Conservation (phyloP, 1,139 yeast species). For the Suhomyces yuchorum region DNA sequence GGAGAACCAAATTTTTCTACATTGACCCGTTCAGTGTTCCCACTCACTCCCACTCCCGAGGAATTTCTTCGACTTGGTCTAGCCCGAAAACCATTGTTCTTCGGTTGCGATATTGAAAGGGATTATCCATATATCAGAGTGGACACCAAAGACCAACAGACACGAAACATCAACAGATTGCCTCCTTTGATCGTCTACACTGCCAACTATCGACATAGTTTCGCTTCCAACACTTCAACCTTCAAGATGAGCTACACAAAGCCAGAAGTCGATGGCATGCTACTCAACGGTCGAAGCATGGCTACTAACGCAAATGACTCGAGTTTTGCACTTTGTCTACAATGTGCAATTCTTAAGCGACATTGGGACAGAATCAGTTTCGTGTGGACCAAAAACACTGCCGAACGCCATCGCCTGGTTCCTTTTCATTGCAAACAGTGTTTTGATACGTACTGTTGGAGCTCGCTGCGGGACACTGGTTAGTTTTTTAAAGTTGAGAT, state of each 20-base stretch:
- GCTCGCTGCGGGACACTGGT: too few species aligned
- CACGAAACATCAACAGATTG: conserved; percentile 13
- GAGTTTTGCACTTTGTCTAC: conserved; percentile 51
- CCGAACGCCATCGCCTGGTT: conserved; percentile 1
- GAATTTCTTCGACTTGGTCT: conserved; percentile 31
- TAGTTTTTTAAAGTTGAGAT: neutral
- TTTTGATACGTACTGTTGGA: conserved; percentile 27
- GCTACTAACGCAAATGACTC: conserved; percentile 51
- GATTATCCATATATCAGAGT: conserved; percentile 26
- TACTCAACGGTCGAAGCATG: conserved; percentile 53
- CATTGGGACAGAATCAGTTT: conserved; percentile 43
- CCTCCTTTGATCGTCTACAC: conserved; percentile 61
- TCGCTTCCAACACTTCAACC: conserved; percentile 58
- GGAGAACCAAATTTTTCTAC: neutral
- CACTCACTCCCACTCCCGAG: conserved; percentile 39
- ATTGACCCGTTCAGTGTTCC: conserved; percentile 27
- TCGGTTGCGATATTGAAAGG: conserved; percentile 53
- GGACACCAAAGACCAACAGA: neutral
- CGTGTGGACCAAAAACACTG: neutral
- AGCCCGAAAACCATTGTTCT: conserved; percentile 46
- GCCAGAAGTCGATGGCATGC: conserved; percentile 45
- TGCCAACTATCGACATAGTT: conserved; percentile 46
- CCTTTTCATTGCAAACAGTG: conserved; percentile 27
- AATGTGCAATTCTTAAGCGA: conserved; percentile 61
- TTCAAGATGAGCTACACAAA: conserved; percentile 54